Evolutionary conservation across 1,284 basidiomycete genomes (phyloP), one percentile per base, ranked within the genome.

Genomic region (Coniferiporia weirii): DNA sequence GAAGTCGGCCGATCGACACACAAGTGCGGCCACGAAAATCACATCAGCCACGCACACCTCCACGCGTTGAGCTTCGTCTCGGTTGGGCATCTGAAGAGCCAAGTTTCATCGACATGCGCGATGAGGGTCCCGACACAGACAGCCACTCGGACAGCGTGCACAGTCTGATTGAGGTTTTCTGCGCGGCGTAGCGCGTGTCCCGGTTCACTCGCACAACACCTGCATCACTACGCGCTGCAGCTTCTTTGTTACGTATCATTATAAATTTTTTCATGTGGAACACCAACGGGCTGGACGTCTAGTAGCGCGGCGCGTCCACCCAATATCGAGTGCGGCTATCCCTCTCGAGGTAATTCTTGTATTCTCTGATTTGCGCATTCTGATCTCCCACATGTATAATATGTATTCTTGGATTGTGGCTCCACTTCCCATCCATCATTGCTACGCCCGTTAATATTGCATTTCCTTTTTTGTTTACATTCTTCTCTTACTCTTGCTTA

Each of bases 61-160:
- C 52, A n/a, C 54, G 59, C 9, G 45, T 58, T 7, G 56, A 57
- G 32, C 19, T 61, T 19, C 54, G 40, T 36, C 35, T 61, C 27
- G 60, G 57, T 34, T 61, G 54, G 60, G 35, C 22, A 7, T 22
- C 36, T 19, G 57, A 61, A 9, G 46, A 20, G 19, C 55, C 57
- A n/a, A 62, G 57, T 34, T 62, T 62, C 49, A 62, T 62, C 55
- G 61, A 62, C 22, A 46, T 62, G 47, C 53, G 54, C 19, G 61
- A 62, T 19, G 61, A 62, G 22, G 51, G 43, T 32, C 56, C 55
- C 15, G 60, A 61, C 22, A 54, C 51, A 19, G 61, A 62, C 7
- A 59, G 57, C 35, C 57, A 52, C n/a, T 52, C 57, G 12, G 57
- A 59, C 32, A 56, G 61, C 40, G 59, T 57, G 61, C 57, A 48